Conservation (phyloP, 805 yeast species). For the Candida hispaniensis region DNA sequence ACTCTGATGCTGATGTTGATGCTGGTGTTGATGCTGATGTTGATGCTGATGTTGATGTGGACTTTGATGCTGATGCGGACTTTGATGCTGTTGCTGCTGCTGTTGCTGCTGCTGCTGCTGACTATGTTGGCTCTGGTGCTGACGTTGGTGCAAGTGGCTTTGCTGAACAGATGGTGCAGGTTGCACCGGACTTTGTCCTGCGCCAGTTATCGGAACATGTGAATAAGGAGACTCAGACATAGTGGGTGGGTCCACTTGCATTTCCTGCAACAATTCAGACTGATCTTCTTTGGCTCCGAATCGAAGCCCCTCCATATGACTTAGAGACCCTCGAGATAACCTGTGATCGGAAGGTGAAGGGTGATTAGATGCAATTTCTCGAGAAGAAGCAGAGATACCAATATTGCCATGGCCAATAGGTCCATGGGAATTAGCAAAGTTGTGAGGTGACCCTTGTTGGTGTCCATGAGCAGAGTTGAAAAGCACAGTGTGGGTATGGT, state of each 20-base stretch:
- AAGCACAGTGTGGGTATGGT: too few species aligned
- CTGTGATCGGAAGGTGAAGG: too few species aligned
- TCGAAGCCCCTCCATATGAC: too few species aligned
- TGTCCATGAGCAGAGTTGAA: too few species aligned
- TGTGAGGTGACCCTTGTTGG: too few species aligned
- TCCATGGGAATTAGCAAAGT: too few species aligned
- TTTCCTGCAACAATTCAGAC: background rate
- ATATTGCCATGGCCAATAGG: too few species aligned
- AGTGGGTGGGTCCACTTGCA: background rate
- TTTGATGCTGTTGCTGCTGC: conserved; percentile 8
- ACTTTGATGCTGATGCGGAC: background rate
- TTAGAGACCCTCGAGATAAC: too few species aligned
- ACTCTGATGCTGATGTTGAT: background rate
- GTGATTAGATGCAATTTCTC: too few species aligned
- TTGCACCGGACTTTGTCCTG: background rate
- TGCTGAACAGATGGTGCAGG: conserved; percentile 9
- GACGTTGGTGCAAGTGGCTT: conserved; percentile 8
- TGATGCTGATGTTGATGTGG: conserved; percentile 2
- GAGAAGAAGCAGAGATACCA: too few species aligned
- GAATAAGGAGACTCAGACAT: background rate
- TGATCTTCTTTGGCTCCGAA: too few species aligned
- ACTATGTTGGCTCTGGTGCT: conserved; percentile 5
- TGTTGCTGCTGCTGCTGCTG: conserved; percentile 7
- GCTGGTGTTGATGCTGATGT: background rate
- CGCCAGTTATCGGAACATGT: background rate